Percentiles rank a stretch among this genome's conserved stretches.
phyloP scores from a whole-genome alignment of 345 rosid species.

The Chamaenerion angustifolium region DNA sequence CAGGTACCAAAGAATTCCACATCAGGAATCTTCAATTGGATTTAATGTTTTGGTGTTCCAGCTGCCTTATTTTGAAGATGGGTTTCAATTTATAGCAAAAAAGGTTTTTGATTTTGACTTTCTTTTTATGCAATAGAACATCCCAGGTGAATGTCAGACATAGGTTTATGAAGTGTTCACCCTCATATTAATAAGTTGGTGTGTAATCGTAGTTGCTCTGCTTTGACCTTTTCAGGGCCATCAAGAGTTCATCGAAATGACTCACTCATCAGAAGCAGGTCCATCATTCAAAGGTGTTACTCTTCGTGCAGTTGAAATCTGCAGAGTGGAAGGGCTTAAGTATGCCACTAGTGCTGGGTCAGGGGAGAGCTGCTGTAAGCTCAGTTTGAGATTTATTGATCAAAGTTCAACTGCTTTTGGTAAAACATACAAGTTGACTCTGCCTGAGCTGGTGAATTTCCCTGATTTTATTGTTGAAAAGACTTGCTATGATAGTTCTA shows the following conservation, averaged over 20 bases:
- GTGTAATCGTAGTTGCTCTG: slow-evolving; percentile 3
- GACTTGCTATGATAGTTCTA: slow-evolving; percentile 68
- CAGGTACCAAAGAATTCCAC: slow-evolving; percentile 34
- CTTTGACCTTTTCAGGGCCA: slow-evolving; percentile 64
- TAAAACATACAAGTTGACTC: slow-evolving; percentile 49
- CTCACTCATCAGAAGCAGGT: slow-evolving; percentile 28
- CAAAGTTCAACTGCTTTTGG: slow-evolving; percentile 37
- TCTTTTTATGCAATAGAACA: too few relatives aligned
- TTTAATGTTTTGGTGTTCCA: not conserved
- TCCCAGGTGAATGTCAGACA: too few relatives aligned
- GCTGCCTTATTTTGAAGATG: slow-evolving; percentile 1
- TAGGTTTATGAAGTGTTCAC: too few relatives aligned
- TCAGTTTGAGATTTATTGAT: slow-evolving; percentile 68
- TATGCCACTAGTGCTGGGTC: slow-evolving; percentile 77
- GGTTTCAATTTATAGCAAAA: not conserved
- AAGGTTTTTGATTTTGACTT: too few relatives aligned
- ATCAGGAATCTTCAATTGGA: too few relatives aligned
- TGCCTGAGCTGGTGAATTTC: slow-evolving; percentile 61
- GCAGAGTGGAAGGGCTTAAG: slow-evolving; percentile 59
- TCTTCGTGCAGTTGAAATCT: slow-evolving; percentile 60
- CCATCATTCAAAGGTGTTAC: slow-evolving; percentile 38
- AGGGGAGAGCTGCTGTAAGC: slow-evolving; percentile 92
- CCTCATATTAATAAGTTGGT: not conserved
- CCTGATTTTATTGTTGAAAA: slow-evolving; percentile 91
- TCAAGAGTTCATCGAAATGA: slow-evolving; percentile 38